Evolutionary conservation across 352 stramenopile genomes (phyloP).

Genomic region (Pythium grandisporangium): DNA sequence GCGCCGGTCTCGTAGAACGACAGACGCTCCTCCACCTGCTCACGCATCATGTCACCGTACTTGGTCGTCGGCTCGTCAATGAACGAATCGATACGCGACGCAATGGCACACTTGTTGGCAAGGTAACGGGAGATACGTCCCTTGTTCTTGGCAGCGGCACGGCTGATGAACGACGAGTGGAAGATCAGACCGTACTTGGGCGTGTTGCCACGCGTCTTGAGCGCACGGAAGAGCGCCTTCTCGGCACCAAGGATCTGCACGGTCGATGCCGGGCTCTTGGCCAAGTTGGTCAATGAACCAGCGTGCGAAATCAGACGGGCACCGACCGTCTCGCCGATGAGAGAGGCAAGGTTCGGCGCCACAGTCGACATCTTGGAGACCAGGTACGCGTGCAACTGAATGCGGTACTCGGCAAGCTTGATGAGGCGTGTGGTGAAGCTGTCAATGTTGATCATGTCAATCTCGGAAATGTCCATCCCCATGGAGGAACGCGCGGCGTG

Average conservation of each 20-base stretch:
- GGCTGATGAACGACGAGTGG: conserved; percentile 99
- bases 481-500: conserved; percentile 95
- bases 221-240: conserved; percentile 99
- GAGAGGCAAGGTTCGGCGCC: conserved; percentile 96
- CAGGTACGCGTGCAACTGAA: conserved; percentile 92
- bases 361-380: conserved; percentile 98
- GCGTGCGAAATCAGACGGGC: conserved; percentile 99
- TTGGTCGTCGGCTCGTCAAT: conserved; percentile 93
- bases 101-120: conserved; percentile 99
- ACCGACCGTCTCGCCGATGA: conserved; percentile 99
- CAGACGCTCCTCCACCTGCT: conserved; percentile 99
- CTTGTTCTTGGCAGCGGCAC: conserved; percentile 99
- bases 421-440: conserved; percentile 98
- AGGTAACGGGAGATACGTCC: conserved; percentile 98
- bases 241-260: conserved; percentile 99
- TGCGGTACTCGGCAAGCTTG: conserved; percentile 97
- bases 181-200: conserved; percentile 99
- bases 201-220: conserved; percentile 99
- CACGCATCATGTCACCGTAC: conserved; percentile 98
- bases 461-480: conserved; percentile 99
- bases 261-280: conserved; percentile 99
- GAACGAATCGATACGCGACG: conserved; percentile 98
- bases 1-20: conserved; percentile 99
- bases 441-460: conserved; percentile 99
- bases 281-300: conserved; percentile 97